Base-by-base conservation (phyloP, 2,329 filamentous ascomycete species). In the Colletotrichum euphorbiae region DNA sequence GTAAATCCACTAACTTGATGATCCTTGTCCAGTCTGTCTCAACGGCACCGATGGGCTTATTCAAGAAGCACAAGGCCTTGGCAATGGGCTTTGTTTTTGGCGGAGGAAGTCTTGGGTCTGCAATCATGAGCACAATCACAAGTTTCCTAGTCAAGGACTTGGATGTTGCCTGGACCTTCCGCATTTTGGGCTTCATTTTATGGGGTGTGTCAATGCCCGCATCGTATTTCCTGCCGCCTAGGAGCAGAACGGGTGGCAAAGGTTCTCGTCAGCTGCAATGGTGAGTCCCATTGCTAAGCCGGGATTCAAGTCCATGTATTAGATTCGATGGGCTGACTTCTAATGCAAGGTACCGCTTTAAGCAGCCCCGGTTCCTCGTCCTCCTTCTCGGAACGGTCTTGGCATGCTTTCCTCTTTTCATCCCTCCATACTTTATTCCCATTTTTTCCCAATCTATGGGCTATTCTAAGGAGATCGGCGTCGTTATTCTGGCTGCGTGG, bases 371-470 rank as follows among this genome's bases (percentile, higher is more conserved):
- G 2, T 76, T 75, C 24, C 59, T 73, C 17, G 19, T 75, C 13
- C 66, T 76, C 1, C 43, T 76, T 11, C 40, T 71, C 12, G 74
- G 73, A 6, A 72, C 72, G 0, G 65, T 72, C 8, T 48, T 75
- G 4, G 65, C 70, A 11, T 75, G 73, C 36, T 75, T 75, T 54
- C 73, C 74, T 2, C 63, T 76, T 6, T 75, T 75, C 46, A 71
- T 76, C 6, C 74, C 74, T 6, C 72, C 74, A 1, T 76, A 76
- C 70, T 76, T 76, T 24, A 75, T 76, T 4, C 74, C 74, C 17
- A 65, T 75, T 12, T 75, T 75, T 45, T 71, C 73, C 9, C 28
- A 72, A 4, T 72, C 74, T 3, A 71, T 75, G 42, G 71, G 71
- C 33, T 65, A 68, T 15, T 72, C 73, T 0, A 67, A 62, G 8